phyloP scores from a whole-genome alignment of 257 asterid genomes.

The Linaria vulgaris region DNA sequence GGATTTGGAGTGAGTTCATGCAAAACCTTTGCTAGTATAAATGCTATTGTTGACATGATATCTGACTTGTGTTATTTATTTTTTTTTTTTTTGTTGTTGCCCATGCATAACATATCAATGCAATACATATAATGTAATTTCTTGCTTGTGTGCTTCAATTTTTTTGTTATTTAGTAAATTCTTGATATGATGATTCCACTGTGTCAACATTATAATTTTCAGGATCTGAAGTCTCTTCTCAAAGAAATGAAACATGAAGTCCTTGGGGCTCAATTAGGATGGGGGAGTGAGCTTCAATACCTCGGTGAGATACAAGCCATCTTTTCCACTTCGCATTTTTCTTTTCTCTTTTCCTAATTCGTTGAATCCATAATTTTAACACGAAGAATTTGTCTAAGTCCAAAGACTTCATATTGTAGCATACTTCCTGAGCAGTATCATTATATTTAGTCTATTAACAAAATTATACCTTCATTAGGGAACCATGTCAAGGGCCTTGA shows the following conservation, averaged over 20 bases:
- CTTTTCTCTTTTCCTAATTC: not conserved
- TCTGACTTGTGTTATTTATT: not conserved
- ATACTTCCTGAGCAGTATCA: slow-evolving; percentile 8
- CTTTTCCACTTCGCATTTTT: slow-evolving; percentile 10
- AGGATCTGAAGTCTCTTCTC: slow-evolving; percentile 68
- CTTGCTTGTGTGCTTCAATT: slow-evolving; percentile 13
- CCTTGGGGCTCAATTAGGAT: slow-evolving; percentile 50
- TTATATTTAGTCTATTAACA: slow-evolving; percentile 12
- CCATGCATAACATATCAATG: not conserved
- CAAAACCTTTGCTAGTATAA: slow-evolving; percentile 10
- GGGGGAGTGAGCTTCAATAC: slow-evolving; percentile 59
- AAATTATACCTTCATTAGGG: slow-evolving; percentile 39
- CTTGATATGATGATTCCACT: slow-evolving; percentile 4
- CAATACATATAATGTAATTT: not conserved
- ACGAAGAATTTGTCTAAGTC: not conserved
- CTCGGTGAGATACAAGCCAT: slow-evolving; percentile 56
- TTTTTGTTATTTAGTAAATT: slow-evolving; percentile 2
- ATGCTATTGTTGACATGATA: slow-evolving; percentile 5
- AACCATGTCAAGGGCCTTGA: slow-evolving; percentile 70
- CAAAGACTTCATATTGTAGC: not conserved
- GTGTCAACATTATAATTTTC: slow-evolving; percentile 22
- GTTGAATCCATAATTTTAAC: not conserved
- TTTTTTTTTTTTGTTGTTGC: slow-evolving; percentile 3
- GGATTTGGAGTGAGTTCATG: slow-evolving; percentile 16
- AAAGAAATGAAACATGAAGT: slow-evolving; percentile 57